Evolutionary conservation across 768 basidiomycete genomes (phyloP).

Genomic region (Mycena vitilis): DNA sequence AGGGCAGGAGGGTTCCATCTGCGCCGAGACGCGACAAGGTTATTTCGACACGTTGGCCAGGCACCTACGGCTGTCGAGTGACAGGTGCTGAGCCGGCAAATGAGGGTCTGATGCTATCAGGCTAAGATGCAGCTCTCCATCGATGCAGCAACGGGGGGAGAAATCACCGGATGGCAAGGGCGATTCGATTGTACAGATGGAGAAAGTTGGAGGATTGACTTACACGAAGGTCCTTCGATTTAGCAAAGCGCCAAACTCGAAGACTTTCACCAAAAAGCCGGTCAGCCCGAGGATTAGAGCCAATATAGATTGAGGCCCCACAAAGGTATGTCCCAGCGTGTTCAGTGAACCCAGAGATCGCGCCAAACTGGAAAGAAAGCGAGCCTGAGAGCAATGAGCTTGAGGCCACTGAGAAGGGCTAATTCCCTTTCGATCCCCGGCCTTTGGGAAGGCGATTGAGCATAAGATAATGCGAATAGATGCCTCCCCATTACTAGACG

Average conservation of each 20-base stretch:
- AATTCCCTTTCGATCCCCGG: slow-evolving; percentile 14
- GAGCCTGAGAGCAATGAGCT: too few species aligned
- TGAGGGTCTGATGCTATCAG: background rate
- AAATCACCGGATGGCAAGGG: slow-evolving; percentile 6
- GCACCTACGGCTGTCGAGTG: slow-evolving; percentile 5
- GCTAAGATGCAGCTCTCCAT: background rate
- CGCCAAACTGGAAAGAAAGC: too few species aligned
- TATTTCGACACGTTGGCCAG: slow-evolving; percentile 24
- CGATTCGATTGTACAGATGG: background rate
- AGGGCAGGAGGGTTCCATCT: slow-evolving; percentile 1
- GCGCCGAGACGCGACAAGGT: slow-evolving; percentile 17
- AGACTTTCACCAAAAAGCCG: background rate
- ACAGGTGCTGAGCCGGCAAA: background rate
- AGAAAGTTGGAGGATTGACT: slow-evolving; percentile 3
- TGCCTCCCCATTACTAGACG: background rate
- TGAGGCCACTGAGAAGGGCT: too few species aligned
- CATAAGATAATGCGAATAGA: slow-evolving; percentile 15
- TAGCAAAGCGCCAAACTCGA: background rate
- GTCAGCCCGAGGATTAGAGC: too few species aligned
- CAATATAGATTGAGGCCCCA: too few species aligned
- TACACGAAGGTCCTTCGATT: slow-evolving; percentile 2
- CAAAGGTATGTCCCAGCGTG: too few species aligned
- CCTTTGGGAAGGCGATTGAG: background rate
- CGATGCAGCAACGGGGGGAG: slow-evolving; percentile 7
- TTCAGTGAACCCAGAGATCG: too few species aligned